Evolutionary conservation across 2,329 filamentous ascomycete genomes (phyloP).

Genomic region (Alternaria triticina): DNA sequence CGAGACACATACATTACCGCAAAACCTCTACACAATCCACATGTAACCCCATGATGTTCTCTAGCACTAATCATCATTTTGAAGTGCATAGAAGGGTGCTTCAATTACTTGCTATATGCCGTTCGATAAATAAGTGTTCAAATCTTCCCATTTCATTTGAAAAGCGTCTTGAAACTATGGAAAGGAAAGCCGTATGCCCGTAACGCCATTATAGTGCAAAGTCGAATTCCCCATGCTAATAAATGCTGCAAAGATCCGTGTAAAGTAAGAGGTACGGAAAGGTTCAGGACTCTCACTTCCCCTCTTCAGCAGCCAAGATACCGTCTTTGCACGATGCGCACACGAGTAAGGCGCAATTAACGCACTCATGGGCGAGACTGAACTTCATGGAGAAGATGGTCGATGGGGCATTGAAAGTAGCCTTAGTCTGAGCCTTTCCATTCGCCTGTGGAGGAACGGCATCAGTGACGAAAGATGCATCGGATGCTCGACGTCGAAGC

Average conservation of each 20-base stretch:
- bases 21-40: background rate
- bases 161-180: background rate
- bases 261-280: background rate
- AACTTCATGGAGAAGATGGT: conserved; percentile 10
- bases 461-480: background rate
- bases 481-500: conserved; percentile 10
- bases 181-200: background rate
- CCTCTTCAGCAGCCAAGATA: conserved; percentile 1
- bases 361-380: conserved; percentile 37
- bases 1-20: background rate
- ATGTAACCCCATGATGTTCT: background rate
- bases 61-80: background rate
- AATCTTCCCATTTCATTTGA: background rate
- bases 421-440: background rate
- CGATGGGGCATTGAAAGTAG: background rate
- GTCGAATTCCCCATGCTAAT: background rate
- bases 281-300: background rate
- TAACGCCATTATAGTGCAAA: background rate
- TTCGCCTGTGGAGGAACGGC: background rate
- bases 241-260: background rate
- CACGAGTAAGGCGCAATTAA: conserved; percentile 27
- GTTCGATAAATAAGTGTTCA: background rate
- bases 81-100: background rate
- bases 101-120: background rate
- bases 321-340: conserved; percentile 30